Percentiles rank a stretch among this genome's conserved stretches.
Conservation (phyloP, 129 eudicot species). For the Kitagawia praeruptora region DNA sequence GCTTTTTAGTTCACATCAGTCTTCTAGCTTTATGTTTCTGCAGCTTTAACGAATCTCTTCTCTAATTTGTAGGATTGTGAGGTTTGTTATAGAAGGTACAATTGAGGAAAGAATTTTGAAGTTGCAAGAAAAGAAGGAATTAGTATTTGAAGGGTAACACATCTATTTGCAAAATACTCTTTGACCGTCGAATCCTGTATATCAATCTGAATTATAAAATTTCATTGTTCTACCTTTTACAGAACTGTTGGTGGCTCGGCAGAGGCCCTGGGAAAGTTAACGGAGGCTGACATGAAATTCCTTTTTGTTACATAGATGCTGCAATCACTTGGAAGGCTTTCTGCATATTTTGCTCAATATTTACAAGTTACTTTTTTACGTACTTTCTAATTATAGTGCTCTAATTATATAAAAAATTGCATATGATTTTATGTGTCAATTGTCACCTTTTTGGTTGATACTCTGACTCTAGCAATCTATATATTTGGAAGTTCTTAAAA, state of each 20-base stretch:
- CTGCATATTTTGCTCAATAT: not conserved
- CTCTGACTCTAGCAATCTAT: not conserved
- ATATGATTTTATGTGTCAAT: not conserved
- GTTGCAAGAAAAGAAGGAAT: conserved; percentile 94
- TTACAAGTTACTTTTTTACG: not conserved
- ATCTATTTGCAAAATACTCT: not conserved
- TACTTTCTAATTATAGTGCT: not conserved
- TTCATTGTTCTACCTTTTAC: conserved; percentile 9
- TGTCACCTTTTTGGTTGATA: not conserved
- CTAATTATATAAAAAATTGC: not conserved
- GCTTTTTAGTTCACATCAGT: not conserved
- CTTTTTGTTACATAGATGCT: conserved; percentile 48
- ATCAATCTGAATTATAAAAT: not conserved
- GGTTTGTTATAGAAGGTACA: conserved; percentile 81
- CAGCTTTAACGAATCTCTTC: not conserved
- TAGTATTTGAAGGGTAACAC: conserved; percentile 89
- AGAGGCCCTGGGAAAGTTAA: conserved; percentile 69
- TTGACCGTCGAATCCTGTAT: not conserved
- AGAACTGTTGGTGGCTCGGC: conserved; percentile 89
- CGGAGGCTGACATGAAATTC: conserved; percentile 77
- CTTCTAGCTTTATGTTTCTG: not conserved
- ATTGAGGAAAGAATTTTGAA: conserved; percentile 91
- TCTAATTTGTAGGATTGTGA: conserved; percentile 56
- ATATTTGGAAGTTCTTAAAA: not conserved
- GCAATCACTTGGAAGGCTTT: not conserved